A percentile compares a stretch with the other conserved stretches of the same genome.
These are phyloP conservation scores for Colletotrichum brevisporum DNA, from an alignment of 2,329 filamentous ascomycete species.

Conservation along the genomic window DNA sequence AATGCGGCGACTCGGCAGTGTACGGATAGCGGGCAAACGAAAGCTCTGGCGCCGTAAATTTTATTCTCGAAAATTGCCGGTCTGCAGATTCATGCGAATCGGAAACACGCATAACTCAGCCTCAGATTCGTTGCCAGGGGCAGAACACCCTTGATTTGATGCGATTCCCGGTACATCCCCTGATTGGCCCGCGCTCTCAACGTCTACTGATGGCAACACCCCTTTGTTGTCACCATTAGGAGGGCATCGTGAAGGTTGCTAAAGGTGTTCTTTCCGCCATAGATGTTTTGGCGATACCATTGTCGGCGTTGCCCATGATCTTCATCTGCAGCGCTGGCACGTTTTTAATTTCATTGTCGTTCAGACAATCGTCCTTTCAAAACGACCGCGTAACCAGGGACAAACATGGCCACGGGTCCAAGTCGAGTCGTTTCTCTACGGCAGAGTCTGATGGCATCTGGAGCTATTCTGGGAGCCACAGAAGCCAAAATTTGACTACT, in stretches of 20 bases:
- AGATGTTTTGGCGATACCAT: background rate
- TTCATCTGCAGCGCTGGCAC: background rate
- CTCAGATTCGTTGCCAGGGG: conserved; percentile 7
- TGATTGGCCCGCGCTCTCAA: conserved; percentile 14
- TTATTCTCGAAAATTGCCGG: conserved; percentile 8
- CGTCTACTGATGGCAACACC: background rate
- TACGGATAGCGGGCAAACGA: background rate
- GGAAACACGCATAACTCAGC: conserved; percentile 12
- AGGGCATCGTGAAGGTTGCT: background rate
- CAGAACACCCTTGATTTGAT: conserved; percentile 5
- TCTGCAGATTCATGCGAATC: conserved; percentile 12
- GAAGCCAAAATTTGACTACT: too few species aligned
- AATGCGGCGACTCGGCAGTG: conserved; percentile 20
- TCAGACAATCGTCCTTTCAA: too few species aligned
- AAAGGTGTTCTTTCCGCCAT: background rate
- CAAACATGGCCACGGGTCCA: too few species aligned
- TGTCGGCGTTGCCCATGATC: background rate
- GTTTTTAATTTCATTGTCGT: too few species aligned
- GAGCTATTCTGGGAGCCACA: too few species aligned
- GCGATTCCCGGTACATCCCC: background rate
- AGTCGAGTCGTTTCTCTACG: too few species aligned
- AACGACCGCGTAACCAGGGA: too few species aligned
- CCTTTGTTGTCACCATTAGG: conserved; percentile 6
- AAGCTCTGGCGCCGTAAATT: background rate
- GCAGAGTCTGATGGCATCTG: too few species aligned